Percentiles rank a stretch among this genome's conserved stretches.
Conservation (phyloP, 306 rosid species). For the Pueraria montana region DNA sequence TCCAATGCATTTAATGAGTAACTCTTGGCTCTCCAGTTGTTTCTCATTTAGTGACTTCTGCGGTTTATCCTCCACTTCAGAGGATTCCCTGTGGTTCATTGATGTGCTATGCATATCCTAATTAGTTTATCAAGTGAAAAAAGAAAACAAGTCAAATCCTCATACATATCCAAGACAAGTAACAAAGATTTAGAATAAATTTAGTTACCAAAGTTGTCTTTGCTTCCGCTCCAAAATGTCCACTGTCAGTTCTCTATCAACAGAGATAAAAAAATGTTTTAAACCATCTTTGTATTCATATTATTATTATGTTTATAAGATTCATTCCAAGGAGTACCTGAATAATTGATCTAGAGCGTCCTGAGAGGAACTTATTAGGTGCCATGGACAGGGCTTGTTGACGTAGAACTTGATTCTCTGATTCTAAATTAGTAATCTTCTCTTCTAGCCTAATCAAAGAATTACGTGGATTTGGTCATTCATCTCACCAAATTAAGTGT, state of each 20-base stretch:
- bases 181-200: constrained; percentile 36
- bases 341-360: constrained; percentile 82
- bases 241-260: constrained; percentile 82
- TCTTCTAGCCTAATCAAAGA: constrained; percentile 84
- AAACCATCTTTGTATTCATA: constrained; percentile 28
- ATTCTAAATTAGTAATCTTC: constrained; percentile 80
- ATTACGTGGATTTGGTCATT: constrained; percentile 52
- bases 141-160: constrained; percentile 43
- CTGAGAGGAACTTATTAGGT: constrained; percentile 84
- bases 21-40: constrained; percentile 75
- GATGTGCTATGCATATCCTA: constrained; percentile 82
- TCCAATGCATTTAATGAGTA: constrained; percentile 66
- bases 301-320: constrained; percentile 20
- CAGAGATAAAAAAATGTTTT: constrained; percentile 49
- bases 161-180: constrained; percentile 31
- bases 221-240: constrained; percentile 70
- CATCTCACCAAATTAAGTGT: constrained; percentile 31
- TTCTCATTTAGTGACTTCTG: constrained; percentile 72
- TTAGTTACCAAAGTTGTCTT: constrained; percentile 68
- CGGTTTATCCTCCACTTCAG: constrained; percentile 69
- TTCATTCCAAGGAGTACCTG: constrained; percentile 63
- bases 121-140: constrained; percentile 38
- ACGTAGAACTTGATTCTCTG: constrained; percentile 89
- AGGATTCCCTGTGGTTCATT: constrained; percentile 69
- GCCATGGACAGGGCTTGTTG: constrained; percentile 95